A percentile compares a stretch with the other conserved stretches of the same genome.
phyloP scores from a whole-genome alignment of 805 yeast species.

The Tetrapisispora namnaoensis region DNA sequence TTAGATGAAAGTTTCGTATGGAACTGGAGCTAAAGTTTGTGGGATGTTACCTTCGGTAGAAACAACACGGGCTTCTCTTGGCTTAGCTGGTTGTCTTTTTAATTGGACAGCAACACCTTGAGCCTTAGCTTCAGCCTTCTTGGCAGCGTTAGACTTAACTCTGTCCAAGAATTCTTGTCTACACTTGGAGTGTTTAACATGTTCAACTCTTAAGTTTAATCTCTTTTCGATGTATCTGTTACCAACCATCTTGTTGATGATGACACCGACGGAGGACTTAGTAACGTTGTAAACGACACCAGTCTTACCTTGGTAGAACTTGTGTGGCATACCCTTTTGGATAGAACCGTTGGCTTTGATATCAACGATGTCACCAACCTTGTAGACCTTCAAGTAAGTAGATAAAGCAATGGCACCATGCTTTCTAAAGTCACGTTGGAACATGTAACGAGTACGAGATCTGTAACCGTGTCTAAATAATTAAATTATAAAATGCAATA shows the following conservation, averaged over 20 bases:
- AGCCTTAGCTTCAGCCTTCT: conserved; percentile 89
- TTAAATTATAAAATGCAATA: not conserved
- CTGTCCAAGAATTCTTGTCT: conserved; percentile 98
- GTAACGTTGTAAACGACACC: conserved; percentile 99
- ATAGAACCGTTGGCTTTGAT: conserved; percentile 98
- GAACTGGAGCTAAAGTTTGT: conserved; percentile 97
- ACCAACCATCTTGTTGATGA: conserved; percentile 97
- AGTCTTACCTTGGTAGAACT: conserved; percentile 99
- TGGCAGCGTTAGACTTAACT: conserved; percentile 94
- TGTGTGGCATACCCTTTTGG: conserved; percentile 99
- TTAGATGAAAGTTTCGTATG: conserved; percentile 99
- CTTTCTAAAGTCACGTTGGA: conserved; percentile 97
- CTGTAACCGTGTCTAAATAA: conserved; percentile 87
- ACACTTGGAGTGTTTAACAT: conserved; percentile 98
- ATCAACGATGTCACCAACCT: conserved; percentile 98
- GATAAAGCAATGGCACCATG: conserved; percentile 93
- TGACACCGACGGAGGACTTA: conserved; percentile 97
- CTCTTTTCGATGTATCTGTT: conserved; percentile 98
- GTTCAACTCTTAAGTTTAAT: conserved; percentile 97
- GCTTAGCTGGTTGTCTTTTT: conserved; percentile 97
- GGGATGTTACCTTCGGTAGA: conserved; percentile 77
- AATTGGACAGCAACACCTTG: conserved; percentile 83
- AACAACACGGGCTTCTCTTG: conserved; percentile 87
- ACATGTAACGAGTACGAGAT: conserved; percentile 99
- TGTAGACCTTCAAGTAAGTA: conserved; percentile 95